Conservation (phyloP, 345 rosid genomes). For the Cardamine occulta region DNA sequence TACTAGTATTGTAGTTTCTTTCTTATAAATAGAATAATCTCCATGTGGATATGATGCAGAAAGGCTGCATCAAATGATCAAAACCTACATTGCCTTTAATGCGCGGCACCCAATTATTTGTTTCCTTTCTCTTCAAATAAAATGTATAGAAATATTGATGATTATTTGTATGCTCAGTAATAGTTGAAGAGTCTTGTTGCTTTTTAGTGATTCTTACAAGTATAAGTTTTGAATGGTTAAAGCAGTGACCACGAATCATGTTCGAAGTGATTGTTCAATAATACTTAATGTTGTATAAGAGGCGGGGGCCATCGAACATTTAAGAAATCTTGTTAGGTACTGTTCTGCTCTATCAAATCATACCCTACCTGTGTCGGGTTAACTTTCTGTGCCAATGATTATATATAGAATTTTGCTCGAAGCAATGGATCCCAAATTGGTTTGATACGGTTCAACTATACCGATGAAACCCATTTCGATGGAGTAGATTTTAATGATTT, state of each 20-base stretch:
- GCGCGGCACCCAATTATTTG: not conserved
- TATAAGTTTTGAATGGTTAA: constrained; percentile 7
- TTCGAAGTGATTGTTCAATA: not conserved
- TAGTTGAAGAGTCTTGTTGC: not conserved
- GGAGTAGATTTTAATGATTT: not conserved
- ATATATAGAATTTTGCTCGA: not conserved
- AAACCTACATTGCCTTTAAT: constrained; percentile 14
- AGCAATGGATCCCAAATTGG: not conserved
- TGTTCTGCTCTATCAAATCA: constrained; percentile 30
- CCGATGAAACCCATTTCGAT: constrained; percentile 3
- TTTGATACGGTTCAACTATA: not conserved
- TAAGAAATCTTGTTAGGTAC: constrained; percentile 26
- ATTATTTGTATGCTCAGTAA: not conserved
- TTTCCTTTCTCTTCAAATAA: not conserved
- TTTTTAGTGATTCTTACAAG: not conserved
- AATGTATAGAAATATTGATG: constrained; percentile 5
- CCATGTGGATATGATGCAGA: not conserved
- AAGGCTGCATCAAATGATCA: not conserved
- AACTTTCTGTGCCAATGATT: not conserved
- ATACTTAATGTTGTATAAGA: constrained; percentile 13
- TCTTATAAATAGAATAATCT: constrained; percentile 1
- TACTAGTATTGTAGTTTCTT: not conserved
- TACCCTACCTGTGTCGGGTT: not conserved
- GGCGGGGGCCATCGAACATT: constrained; percentile 26
- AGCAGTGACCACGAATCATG: not conserved